Conservation (phyloP, 352 stramenopile species). For the Stramenopiles sp. region DNA sequence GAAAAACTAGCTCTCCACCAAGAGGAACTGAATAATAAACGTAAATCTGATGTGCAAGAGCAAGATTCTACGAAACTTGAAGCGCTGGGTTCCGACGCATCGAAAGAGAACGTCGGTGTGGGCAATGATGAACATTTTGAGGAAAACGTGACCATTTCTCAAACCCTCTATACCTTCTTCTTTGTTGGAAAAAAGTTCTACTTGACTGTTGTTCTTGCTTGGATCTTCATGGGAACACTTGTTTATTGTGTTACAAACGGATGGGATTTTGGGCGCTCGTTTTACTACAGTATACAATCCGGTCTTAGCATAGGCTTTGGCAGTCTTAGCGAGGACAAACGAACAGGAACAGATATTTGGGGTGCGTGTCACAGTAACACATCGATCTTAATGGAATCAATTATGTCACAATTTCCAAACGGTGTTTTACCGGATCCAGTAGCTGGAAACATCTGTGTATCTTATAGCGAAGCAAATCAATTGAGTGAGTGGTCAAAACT, state of each 20-base stretch:
- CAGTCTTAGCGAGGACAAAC: not conserved
- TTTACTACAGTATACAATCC: constrained; percentile 1
- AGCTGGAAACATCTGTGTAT: not conserved
- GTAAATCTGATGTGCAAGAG: no score
- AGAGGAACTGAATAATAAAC: no score
- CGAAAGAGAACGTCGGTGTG: no score
- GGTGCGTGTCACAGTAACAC: not conserved
- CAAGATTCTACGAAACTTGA: no score
- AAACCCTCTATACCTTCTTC: not conserved
- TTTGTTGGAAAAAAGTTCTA: not conserved
- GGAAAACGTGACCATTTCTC: not conserved
- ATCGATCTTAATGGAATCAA: not conserved
- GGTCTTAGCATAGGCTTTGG: not conserved
- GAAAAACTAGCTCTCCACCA: not conserved
- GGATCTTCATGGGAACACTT: not conserved
- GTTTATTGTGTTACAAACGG: not conserved
- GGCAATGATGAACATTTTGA: not conserved
- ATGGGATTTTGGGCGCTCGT: not conserved
- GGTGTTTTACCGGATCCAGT: not conserved
- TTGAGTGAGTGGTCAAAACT: not conserved
- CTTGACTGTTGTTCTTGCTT: not conserved
- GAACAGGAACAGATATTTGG: not conserved
- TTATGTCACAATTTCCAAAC: not conserved
- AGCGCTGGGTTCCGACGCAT: no score
- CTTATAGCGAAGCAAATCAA: not conserved